These are phyloP conservation scores for Albugo candida DNA, from an alignment of 352 stramenopile species.

Conservation along the genomic window DNA sequence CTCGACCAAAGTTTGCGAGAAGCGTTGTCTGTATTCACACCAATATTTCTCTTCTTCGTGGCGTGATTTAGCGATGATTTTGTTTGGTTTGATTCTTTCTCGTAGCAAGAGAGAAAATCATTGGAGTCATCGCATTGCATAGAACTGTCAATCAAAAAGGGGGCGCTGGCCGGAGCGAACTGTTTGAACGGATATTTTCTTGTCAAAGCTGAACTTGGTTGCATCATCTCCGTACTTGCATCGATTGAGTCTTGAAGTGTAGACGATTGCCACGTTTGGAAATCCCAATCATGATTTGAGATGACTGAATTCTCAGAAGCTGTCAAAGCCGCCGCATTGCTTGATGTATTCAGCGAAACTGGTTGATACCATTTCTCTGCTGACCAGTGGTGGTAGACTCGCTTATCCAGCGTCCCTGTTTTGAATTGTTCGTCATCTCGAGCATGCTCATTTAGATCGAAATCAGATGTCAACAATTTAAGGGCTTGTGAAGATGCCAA, in stretches of 20 bases:
- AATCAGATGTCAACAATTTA: constrained; percentile 18
- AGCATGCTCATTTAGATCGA: constrained; percentile 3
- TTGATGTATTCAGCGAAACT: too few species aligned
- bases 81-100: neutral
- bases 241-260: too few species aligned
- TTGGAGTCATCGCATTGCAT: neutral
- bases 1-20: too few species aligned
- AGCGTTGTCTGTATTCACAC: too few species aligned
- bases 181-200: constrained; percentile 1
- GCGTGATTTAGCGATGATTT: too few species aligned
- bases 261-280: constrained; percentile 22
- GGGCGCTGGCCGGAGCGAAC: neutral
- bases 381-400: constrained; percentile 58
- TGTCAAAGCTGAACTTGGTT: constrained; percentile 2
- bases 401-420: constrained; percentile 38
- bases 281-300: constrained; percentile 63
- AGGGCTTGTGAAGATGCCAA: constrained; percentile 23
- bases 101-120: neutral
- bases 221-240: neutral
- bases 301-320: constrained; percentile 23
- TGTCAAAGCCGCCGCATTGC: constrained; percentile 11
- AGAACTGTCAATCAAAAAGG: neutral
- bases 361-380: constrained; percentile 15
- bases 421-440: constrained; percentile 9
- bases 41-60: too few species aligned